Base-by-base conservation (phyloP, 129 eudicot genomes). In the Flaveria trinervia region DNA sequence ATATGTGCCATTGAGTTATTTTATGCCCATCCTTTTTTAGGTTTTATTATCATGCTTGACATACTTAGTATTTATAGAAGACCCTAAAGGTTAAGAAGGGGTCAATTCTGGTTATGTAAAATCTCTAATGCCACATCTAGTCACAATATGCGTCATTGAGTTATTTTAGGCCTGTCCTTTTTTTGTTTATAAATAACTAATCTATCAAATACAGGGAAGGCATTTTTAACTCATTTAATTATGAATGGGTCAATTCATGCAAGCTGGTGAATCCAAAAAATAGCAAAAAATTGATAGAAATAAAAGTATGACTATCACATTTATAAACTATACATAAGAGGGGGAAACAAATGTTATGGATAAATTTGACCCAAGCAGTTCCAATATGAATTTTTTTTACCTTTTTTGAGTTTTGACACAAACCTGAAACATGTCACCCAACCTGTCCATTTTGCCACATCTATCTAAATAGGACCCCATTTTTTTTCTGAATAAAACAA, bases 71-170 rank as follows among this genome's bases (percentile, higher is more conserved):
- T 5, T 52, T 5, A 52, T 16, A 52, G 59, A 52, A 16, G 22
- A 52, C n/a, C 6, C n/a, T 13, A 52, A 52, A 52, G 1, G 7
- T 52, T 16, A 49, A 52, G 59, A 55, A 55, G 6, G 60, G 60
- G 60, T 54, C 3, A 54, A 15, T 54, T 54, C 60, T 15, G 18
- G 17, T 54, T 17, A 8, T 54, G 7, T 54, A n/a, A 15, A 7
- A 54, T 54, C 25, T n/a, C 60, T n/a, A 54, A 54, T 54, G 60
- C 60, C 60, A 16, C 60, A 54, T 54, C 60, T 54, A 54, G 60
- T 54, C 60, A 16, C 23, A 16, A 54, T 54, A 54, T 54, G 60
- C 17, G 60, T 54, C 60, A 54, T 6, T 54, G 60, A 54, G 18
- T 54, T 17, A n/a, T 54, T 54, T 54, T 52, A 54, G 60, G 7